These are phyloP conservation scores for Colletotrichum limetticola DNA, from an alignment of 2,329 filamentous ascomycete genomes.

Conservation along the genomic window DNA sequence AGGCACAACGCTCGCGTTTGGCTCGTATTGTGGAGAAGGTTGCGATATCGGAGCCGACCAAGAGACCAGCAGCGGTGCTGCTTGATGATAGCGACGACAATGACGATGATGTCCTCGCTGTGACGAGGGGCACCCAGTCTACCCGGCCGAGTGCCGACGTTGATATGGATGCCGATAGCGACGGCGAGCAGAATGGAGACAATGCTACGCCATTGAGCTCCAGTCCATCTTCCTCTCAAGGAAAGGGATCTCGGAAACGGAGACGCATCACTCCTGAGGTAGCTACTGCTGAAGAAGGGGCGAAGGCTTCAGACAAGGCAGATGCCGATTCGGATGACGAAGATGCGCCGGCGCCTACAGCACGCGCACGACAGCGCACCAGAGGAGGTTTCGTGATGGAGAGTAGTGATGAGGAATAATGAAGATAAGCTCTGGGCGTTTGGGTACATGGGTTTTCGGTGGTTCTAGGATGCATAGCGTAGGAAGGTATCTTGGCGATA, in stretches of 20 bases:
- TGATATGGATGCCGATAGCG: constrained; percentile 41
- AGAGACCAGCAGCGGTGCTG: constrained; percentile 41
- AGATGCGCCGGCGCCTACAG: constrained; percentile 49
- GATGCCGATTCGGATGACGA: constrained; percentile 48
- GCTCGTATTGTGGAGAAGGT: constrained; percentile 50
- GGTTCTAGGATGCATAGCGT: constrained; percentile 23
- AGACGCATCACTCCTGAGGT: constrained; percentile 15
- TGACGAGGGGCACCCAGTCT: constrained; percentile 36
- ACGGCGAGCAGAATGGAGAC: neutral
- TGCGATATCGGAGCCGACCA: constrained; percentile 37
- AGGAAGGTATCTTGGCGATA: constrained; percentile 1
- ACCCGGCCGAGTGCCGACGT: constrained; percentile 36
- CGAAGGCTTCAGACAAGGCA: constrained; percentile 34
- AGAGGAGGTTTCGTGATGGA: constrained; percentile 67
- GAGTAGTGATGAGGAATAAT: constrained; percentile 66
- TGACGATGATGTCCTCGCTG: constrained; percentile 32
- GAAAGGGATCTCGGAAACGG: constrained; percentile 21
- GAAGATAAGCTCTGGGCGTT: constrained; percentile 6
- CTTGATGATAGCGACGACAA: constrained; percentile 40
- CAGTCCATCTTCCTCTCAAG: constrained; percentile 29
- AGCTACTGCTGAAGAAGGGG: neutral
- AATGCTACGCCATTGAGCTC: constrained; percentile 17
- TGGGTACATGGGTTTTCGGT: neutral
- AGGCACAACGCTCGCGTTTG: constrained; percentile 53
- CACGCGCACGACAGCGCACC: constrained; percentile 54